Base-by-base conservation (phyloP, 2,329 filamentous ascomycete genomes). In the Calonectria multiphialidica region DNA sequence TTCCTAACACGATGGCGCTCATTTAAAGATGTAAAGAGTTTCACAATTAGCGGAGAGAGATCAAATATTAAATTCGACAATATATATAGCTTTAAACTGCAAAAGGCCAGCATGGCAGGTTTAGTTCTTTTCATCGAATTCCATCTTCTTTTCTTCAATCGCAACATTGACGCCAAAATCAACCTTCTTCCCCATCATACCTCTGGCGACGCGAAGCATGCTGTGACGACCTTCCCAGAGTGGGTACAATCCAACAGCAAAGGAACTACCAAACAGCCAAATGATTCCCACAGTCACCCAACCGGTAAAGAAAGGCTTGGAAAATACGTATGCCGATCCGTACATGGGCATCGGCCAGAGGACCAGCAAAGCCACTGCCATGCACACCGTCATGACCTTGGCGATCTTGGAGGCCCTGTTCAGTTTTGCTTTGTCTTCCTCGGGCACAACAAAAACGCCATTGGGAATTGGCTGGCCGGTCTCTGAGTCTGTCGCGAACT, bases 301-400 rank as follows among this genome's bases (percentile, higher is more conserved):
- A 13, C 53, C 53, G 16, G 53, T 59, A 7, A 59, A 59, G 21
- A 59, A 59, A 15, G 53, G 53, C 53, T 59, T 59, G 2, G 53
- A 59, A 40, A 59, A 59, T 15, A 59, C 53, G 23, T 59, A 59
- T 10, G 53, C 23, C 2, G 53, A 59, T 2, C 53, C 53, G 35
- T 59, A 59, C 53, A 59, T 59, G 33, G 53, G 53, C 53, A 59
- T 59, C 4, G 53, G 53, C 53, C 53, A 59, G 13, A 59, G 53
- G 53, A 59, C 53, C 5, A 59, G 53, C 15, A 59, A 33, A 25
- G 53, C 53, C 4, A 59, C 53, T 0, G 53, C 53, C 53, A 59
- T 59, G 21, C 53, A 59, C 7, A 59, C 33, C 2, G 53, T 59
- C 53, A 59, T 59, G 4, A 59, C 15, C 9, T 59, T 59, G 7